Conservation (phyloP, 257 asterid genomes). For the Rauvolfia tetraphylla region DNA sequence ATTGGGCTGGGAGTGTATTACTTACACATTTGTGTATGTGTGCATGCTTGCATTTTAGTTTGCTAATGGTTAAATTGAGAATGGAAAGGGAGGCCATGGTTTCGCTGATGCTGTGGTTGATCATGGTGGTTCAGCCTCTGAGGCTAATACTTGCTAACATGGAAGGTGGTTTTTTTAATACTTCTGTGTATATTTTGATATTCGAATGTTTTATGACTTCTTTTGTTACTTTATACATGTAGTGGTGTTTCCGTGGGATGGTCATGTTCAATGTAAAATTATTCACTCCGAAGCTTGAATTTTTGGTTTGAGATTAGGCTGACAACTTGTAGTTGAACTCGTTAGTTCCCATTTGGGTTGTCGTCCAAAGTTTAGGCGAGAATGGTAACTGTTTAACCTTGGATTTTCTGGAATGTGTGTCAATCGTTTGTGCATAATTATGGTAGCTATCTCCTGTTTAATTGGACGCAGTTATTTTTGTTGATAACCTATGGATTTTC, state of each 20-base stretch:
- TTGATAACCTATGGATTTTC: neutral
- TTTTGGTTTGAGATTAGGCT: constrained; percentile 8
- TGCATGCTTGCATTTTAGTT: constrained; percentile 15
- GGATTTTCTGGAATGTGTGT: neutral
- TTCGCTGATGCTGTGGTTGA: constrained; percentile 48
- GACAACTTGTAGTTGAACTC: neutral
- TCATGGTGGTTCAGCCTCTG: constrained; percentile 45
- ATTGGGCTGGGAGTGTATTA: constrained; percentile 29
- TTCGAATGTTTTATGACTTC: neutral
- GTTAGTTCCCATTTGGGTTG: neutral
- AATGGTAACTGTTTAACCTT: neutral
- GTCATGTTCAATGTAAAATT: neutral
- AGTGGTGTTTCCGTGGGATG: neutral
- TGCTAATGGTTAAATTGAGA: constrained; percentile 38
- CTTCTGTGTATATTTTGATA: neutral
- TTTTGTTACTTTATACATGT: constrained; percentile 7
- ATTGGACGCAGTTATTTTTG: neutral
- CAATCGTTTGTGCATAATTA: neutral
- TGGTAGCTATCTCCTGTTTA: neutral
- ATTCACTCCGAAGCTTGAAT: constrained; percentile 8
- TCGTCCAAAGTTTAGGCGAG: neutral
- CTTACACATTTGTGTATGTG: constrained; percentile 10
- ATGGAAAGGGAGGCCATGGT: constrained; percentile 42
- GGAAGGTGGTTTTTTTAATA: constrained; percentile 67
- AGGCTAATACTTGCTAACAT: constrained; percentile 64